A percentile compares a stretch with the other conserved stretches of the same genome.
Evolutionary conservation across 495 filamentous ascomycete species (phyloP).

Genomic region (Lophiostoma macrostomum): DNA sequence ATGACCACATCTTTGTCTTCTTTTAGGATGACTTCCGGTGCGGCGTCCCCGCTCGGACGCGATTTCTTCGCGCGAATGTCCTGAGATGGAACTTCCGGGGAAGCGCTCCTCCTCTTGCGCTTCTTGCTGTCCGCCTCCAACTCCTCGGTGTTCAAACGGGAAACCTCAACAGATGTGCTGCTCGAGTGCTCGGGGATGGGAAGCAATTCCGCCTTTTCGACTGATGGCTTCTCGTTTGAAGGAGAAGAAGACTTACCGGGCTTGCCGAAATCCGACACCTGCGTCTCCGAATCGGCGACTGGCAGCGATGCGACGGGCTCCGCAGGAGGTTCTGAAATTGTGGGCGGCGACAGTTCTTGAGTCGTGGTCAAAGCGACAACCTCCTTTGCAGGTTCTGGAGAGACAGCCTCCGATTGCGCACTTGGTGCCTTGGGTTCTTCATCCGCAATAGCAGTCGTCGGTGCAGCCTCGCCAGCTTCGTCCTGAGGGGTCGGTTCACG

Average conservation of each 20-base stretch:
- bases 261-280: not conserved
- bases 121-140: constrained; percentile 38
- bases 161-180: constrained; percentile 7
- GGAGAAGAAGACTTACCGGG: not conserved
- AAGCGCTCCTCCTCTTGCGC: constrained; percentile 41
- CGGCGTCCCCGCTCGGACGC: constrained; percentile 18
- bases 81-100: constrained; percentile 27
- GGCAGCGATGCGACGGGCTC: not conserved
- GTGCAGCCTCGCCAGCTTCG: too few species aligned
- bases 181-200: not conserved
- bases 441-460: too few species aligned
- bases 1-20: constrained; percentile 32
- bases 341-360: too few species aligned
- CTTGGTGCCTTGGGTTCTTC: too few species aligned
- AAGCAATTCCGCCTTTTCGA: constrained; percentile 22
- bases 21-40: constrained; percentile 22
- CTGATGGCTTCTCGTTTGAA: constrained; percentile 16
- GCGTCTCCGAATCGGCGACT: not conserved
- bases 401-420: too few species aligned
- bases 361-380: too few species aligned
- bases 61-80: constrained; percentile 38
- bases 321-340: not conserved
- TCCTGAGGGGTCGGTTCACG: too few species aligned
- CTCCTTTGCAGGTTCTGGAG: too few species aligned
- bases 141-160: constrained; percentile 28